A percentile compares a stretch with the other conserved stretches of the same genome.
Evolutionary conservation across 768 basidiomycete genomes (phyloP).

Genomic region (Cystoderma amianthinum): DNA sequence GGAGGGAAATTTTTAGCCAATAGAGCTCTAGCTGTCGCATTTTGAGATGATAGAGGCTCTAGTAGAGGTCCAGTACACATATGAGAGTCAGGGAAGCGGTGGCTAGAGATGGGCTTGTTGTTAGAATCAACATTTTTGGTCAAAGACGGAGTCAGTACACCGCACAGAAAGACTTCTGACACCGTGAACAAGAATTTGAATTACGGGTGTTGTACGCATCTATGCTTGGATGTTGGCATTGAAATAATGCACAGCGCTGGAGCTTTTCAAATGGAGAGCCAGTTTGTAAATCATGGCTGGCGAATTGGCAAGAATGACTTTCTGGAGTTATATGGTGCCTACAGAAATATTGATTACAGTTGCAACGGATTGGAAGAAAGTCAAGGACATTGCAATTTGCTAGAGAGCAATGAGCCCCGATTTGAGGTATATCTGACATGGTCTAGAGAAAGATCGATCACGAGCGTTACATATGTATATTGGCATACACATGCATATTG

Average conservation of each 20-base stretch:
- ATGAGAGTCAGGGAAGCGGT: conserved; percentile 62
- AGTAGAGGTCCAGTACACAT: conserved; percentile 29
- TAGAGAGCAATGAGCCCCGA: conserved; percentile 65
- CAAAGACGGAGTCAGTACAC: conserved; percentile 28
- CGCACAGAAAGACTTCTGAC: conserved; percentile 56
- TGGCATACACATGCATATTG: not conserved
- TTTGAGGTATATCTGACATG: conserved; percentile 27
- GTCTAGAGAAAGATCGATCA: not conserved
- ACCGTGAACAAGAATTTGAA: conserved; percentile 39
- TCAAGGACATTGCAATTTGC: conserved; percentile 56
- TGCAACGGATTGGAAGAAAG: conserved; percentile 72
- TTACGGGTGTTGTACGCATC: conserved; percentile 26
- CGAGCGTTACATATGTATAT: not conserved
- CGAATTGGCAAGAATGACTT: conserved; percentile 45
- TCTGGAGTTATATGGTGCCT: conserved; percentile 53
- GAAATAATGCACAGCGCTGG: conserved; percentile 39
- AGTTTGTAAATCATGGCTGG: conserved; percentile 5
- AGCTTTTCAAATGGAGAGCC: conserved; percentile 19
- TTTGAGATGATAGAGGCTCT: conserved; percentile 20
- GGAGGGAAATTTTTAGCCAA: conserved; percentile 45
- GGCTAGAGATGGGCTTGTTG: conserved; percentile 32
- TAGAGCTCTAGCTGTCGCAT: conserved; percentile 42
- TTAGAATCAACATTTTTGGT: conserved; percentile 6
- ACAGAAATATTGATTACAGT: conserved; percentile 57
- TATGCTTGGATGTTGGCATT: conserved; percentile 53